Percentiles rank a stretch among this genome's conserved stretches.
These are phyloP conservation scores for Saccharum hybrid DNA, from an alignment of 202 grass and related monocot species.

Conservation along the genomic window DNA sequence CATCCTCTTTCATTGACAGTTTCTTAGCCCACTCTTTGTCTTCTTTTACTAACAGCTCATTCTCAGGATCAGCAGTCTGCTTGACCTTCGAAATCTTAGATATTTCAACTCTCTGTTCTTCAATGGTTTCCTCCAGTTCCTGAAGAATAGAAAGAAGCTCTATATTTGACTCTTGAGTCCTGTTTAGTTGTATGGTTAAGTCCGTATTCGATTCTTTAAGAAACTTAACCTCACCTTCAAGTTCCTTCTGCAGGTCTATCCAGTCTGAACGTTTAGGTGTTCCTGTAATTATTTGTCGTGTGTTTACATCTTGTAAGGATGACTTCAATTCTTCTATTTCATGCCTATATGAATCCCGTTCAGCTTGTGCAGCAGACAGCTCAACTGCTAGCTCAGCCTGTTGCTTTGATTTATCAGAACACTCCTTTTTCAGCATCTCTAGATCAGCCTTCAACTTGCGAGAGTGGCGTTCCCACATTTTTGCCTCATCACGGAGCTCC, in stretches of 20 bases:
- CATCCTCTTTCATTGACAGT: slow-evolving; percentile 78
- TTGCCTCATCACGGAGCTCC: slow-evolving; percentile 91
- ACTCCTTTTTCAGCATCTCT: slow-evolving; percentile 90
- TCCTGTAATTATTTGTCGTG: slow-evolving; percentile 56
- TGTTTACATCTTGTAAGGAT: slow-evolving; percentile 54
- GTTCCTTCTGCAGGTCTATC: slow-evolving; percentile 69
- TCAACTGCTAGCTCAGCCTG: slow-evolving; percentile 70
- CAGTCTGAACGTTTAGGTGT: slow-evolving; percentile 49
- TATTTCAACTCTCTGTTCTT: slow-evolving; percentile 75
- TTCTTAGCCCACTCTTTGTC: slow-evolving; percentile 60
- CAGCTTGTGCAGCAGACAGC: slow-evolving; percentile 74
- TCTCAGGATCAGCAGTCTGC: slow-evolving; percentile 33
- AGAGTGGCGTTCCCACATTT: slow-evolving; percentile 99
- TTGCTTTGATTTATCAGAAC: slow-evolving; percentile 83
- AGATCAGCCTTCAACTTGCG: slow-evolving; percentile 95
- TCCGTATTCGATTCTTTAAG: slow-evolving; percentile 85
- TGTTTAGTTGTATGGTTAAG: slow-evolving; percentile 81
- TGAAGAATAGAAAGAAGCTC: slow-evolving; percentile 86
- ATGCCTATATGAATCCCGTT: slow-evolving; percentile 71
- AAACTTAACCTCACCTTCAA: slow-evolving; percentile 84
- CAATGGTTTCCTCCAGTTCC: slow-evolving; percentile 86
- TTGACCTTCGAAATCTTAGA: slow-evolving; percentile 57
- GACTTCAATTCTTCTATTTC: slow-evolving; percentile 86
- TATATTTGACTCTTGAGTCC: slow-evolving; percentile 82
- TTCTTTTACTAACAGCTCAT: slow-evolving; percentile 40